Percentiles rank a stretch among this genome's conserved stretches.
These are phyloP conservation scores for Russula sp. DNA, from an alignment of 768 basidiomycete species.

Conservation along the genomic window DNA sequence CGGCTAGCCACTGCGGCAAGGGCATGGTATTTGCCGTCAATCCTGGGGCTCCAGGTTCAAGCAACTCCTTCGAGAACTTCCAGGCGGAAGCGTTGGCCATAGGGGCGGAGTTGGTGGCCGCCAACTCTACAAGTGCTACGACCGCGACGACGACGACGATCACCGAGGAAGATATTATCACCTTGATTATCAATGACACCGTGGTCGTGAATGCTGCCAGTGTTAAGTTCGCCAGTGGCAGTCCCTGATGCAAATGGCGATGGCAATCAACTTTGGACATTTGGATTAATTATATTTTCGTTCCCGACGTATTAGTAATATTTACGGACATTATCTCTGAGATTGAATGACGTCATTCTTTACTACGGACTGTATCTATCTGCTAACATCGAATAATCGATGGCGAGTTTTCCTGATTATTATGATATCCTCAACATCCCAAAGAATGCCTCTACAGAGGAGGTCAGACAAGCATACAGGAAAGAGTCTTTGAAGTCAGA, in stretches of 20 bases:
- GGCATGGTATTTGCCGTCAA: conserved; percentile 31
- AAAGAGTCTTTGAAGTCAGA: conserved; percentile 66
- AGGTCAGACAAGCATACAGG: conserved; percentile 71
- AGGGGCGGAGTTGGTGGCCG: background rate
- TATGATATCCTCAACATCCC: conserved; percentile 54
- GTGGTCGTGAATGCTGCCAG: no score
- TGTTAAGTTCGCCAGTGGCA: no score
- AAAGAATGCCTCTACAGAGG: conserved; percentile 55
- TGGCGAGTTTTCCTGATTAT: conserved; percentile 78
- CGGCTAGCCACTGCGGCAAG: conserved; percentile 17
- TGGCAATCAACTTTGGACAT: no score
- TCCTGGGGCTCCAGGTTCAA: conserved; percentile 4
- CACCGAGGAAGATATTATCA: no score
- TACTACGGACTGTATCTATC: no score
- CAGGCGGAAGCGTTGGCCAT: background rate
- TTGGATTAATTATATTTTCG: no score
- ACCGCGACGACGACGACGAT: background rate
- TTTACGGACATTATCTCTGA: background rate
- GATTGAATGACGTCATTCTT: background rate
- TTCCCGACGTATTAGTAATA: background rate
- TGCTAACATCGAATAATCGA: conserved; percentile 23
- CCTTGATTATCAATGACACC: no score
- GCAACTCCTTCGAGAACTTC: conserved; percentile 9
- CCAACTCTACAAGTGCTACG: background rate
- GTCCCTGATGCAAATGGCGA: no score